Conservation (phyloP, 768 basidiomycete genomes). For the Mycena amicta region DNA sequence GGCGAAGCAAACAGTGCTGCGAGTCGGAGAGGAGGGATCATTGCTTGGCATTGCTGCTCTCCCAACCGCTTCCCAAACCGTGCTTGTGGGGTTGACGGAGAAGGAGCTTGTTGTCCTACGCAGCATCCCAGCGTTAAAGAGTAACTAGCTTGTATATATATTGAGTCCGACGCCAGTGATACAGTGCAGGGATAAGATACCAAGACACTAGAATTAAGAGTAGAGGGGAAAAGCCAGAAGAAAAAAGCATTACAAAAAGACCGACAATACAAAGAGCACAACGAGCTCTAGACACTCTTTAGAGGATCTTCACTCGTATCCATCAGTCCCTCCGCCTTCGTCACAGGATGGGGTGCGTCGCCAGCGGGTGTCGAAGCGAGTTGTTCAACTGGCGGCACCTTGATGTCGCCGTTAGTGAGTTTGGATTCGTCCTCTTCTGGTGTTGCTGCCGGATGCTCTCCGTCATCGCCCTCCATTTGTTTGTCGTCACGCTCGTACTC, state of each 20-base stretch:
- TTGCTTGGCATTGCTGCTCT: conserved; percentile 75
- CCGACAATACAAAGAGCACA: conserved; percentile 17
- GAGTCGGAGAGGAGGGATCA: conserved; percentile 69
- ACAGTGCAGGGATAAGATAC: neutral
- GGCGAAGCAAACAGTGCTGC: conserved; percentile 84
- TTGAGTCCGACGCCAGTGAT: neutral
- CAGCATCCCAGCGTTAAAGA: conserved; percentile 23
- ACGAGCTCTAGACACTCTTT: conserved; percentile 25
- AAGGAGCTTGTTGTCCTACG: conserved; percentile 67
- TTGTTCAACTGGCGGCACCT: conserved; percentile 47
- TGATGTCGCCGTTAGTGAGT: conserved; percentile 49
- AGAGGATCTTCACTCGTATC: conserved; percentile 66
- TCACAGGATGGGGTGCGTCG: conserved; percentile 54
- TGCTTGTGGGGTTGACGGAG: conserved; percentile 77
- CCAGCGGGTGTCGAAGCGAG: conserved; percentile 52
- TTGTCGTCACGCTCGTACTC: conserved; percentile 50
- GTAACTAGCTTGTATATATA: conserved; percentile 2
- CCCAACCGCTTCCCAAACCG: conserved; percentile 32
- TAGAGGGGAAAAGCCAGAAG: neutral
- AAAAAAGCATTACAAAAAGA: conserved; percentile 15
- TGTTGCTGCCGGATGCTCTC: conserved; percentile 28
- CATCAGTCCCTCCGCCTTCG: conserved; percentile 65
- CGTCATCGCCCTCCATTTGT: conserved; percentile 38
- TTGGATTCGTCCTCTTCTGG: conserved; percentile 41
- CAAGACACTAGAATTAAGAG: conserved; percentile 3